phyloP scores from a whole-genome alignment of 2,329 filamentous ascomycete species.

The Claviceps arundinis region DNA sequence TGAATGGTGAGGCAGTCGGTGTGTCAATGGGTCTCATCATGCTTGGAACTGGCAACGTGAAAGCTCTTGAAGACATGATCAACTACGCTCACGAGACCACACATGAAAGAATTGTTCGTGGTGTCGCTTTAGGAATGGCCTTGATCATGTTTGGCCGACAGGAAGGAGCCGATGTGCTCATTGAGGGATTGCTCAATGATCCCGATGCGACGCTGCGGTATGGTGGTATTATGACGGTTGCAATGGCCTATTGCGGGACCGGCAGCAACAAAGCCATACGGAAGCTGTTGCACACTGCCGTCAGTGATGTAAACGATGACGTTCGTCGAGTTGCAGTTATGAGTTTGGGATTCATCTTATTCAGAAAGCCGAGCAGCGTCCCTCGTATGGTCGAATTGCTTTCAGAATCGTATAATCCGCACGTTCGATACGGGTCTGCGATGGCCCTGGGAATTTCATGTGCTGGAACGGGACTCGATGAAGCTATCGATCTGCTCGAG shows the following conservation, averaged over 20 bases:
- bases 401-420: conserved; percentile 96
- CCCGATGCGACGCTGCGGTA: conserved; percentile 89
- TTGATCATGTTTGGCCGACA: conserved; percentile 96
- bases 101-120: conserved; percentile 97
- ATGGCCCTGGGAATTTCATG: conserved; percentile 98
- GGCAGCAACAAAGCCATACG: conserved; percentile 98
- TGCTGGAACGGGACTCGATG: conserved; percentile 86
- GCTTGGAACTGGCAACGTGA: conserved; percentile 93
- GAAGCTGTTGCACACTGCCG: conserved; percentile 86
- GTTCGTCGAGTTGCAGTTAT: conserved; percentile 93
- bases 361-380: conserved; percentile 92
- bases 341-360: conserved; percentile 95
- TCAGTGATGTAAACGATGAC: conserved; percentile 96
- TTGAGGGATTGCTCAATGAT: conserved; percentile 84
- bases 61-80: conserved; percentile 91
- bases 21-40: conserved; percentile 96
- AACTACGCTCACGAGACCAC: conserved; percentile 95
- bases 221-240: conserved; percentile 97
- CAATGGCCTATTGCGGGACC: conserved; percentile 90
- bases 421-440: conserved; percentile 92
- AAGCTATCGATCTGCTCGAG: conserved; percentile 91
- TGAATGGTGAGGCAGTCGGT: conserved; percentile 94
- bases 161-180: conserved; percentile 86
- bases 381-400: conserved; percentile 98
- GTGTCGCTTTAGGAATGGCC: conserved; percentile 90